Evolutionary conservation across 2,329 filamentous ascomycete genomes (phyloP), one percentile per base, ranked within the genome.

Genomic region (Septoria linicola): DNA sequence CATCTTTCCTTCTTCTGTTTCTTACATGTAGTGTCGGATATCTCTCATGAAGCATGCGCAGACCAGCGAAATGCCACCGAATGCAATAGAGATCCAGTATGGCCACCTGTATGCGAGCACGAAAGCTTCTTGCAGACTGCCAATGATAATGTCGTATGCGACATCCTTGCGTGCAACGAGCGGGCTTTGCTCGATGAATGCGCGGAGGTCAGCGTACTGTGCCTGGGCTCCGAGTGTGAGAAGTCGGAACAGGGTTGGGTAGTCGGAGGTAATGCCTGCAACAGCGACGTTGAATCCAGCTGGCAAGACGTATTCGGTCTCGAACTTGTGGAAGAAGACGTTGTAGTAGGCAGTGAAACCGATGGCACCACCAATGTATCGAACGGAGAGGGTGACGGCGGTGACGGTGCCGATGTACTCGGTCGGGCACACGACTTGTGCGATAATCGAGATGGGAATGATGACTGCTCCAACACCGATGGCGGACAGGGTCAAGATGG

Each of bases 331-430:
- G 49, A 73, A 63, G 53, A 79, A 78, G n/a, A 80, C 71, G 58
- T 80, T 80, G 69, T 75, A 84, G 61, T 72, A 74, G 11, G 71
- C 61, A 6, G 57, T 57, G 52, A 65, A 67, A 17, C 64, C 83
- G 53, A 87, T 78, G 11, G 80, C 77, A 30, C 84, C 83, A 40
- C 84, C 84, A 34, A 87, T 76, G 56, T 85, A 82, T 39, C 84
- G 82, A 59, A 87, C 80, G 17, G 82, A 79, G 41, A 88, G 77
- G 0, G 84, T 87, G 21, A 88, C 74, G 6, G 84, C 82, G 1
- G 83, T 80, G 45, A 86, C 76, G 4, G 84, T 87, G 4, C 82
- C 84, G 56, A 88, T 87, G 8, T 87, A 74, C 49, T 87, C 83
- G 60, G 83, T 80, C 0, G 84, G 83, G 54, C 82, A 85, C 57